Conservation (phyloP, 768 basidiomycete genomes). For the Russula virescens region DNA sequence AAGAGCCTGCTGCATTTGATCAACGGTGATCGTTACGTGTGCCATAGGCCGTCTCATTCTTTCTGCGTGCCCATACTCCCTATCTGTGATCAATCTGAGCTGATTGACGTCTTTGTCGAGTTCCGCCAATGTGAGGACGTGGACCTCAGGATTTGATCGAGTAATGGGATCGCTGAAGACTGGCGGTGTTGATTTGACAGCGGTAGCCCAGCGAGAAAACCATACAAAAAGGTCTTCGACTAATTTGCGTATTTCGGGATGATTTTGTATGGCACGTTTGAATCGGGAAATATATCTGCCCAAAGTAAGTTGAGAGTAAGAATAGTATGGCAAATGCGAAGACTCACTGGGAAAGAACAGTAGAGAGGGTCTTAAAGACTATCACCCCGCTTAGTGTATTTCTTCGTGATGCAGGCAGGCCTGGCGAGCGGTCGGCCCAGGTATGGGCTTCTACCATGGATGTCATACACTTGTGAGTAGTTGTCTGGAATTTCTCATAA, state of each 20-base stretch:
- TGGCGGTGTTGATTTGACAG: slow-evolving; percentile 35
- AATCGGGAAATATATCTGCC: slow-evolving; percentile 51
- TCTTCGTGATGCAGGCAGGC: slow-evolving; percentile 9
- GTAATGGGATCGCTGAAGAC: slow-evolving; percentile 44
- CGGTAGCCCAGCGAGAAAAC: slow-evolving; percentile 45
- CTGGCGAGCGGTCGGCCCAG: slow-evolving; percentile 27
- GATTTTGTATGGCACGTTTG: slow-evolving; percentile 45
- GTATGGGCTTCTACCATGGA: slow-evolving; percentile 24
- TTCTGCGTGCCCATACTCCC: slow-evolving; percentile 40
- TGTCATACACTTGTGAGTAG: slow-evolving; percentile 24
- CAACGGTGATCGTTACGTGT: slow-evolving; percentile 15
- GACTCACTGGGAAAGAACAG: slow-evolving; percentile 25
- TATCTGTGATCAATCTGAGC: slow-evolving; percentile 42
- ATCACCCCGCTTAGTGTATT: slow-evolving; percentile 25
- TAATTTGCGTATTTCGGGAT: slow-evolving; percentile 40
- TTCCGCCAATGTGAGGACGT: slow-evolving; percentile 35
- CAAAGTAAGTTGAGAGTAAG: not conserved
- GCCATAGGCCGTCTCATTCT: slow-evolving; percentile 10
- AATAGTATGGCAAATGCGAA: not conserved
- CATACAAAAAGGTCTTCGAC: slow-evolving; percentile 41
- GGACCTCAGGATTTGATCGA: slow-evolving; percentile 27
- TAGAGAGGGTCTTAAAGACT: slow-evolving; percentile 31
- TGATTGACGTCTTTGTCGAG: too few relatives aligned
- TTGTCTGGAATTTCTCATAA: slow-evolving; percentile 25
- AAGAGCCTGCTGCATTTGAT: too few relatives aligned